Base-by-base conservation (phyloP, 208 protist genomes). In the Leishmania amazonensis region DNA sequence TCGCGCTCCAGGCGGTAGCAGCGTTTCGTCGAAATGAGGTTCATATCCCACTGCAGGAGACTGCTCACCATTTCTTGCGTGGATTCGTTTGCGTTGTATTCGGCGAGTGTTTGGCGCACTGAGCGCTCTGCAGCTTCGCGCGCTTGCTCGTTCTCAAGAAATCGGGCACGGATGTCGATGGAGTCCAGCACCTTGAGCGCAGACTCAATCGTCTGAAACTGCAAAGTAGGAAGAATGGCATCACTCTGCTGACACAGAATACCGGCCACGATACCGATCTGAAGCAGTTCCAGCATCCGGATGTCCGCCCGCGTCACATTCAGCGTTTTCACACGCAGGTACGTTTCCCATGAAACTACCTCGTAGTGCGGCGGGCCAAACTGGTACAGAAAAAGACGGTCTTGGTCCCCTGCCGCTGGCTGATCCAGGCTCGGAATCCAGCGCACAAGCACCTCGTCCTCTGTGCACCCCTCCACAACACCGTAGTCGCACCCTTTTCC, bases 181-280 rank as follows among this genome's bases (percentile, higher is more conserved):
- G 88, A 90, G 79, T 95, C 89, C 40, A 97, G 58, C 28, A 96
- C 85, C 53, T 94, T 88, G 31, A 95, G 76, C 53, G 92, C 80
- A 42, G 89, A 89, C 68, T 96, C 91, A 31, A 96, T 90, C 4
- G 91, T 89, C 73, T 95, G 89, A 85, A 94, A 96, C 82, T 97
- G 94, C 51, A 96, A 74, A 40, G 87, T 80, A 15, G 89, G 90
- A 31, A 94, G 83, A 49, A 96, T 87, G 13, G 90, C 72, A 58
- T 97, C 94, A 58, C 79, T 81, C 75, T 97, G 89, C 71, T 93
- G 84, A 81, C 94, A 96, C 67, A 97, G 60, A 54, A 92, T 85
- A 15, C 93, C 92, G 51, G 84, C 85, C 11, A 96, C 80, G 40
- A 89, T 90, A 74, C 91, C 88, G 13, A 90, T 87, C 64, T 92